A percentile compares a stretch with the other conserved stretches of the same genome.
Evolutionary conservation across 495 filamentous ascomycete genomes (phyloP).

Genomic region (Penicillium roqueforti): DNA sequence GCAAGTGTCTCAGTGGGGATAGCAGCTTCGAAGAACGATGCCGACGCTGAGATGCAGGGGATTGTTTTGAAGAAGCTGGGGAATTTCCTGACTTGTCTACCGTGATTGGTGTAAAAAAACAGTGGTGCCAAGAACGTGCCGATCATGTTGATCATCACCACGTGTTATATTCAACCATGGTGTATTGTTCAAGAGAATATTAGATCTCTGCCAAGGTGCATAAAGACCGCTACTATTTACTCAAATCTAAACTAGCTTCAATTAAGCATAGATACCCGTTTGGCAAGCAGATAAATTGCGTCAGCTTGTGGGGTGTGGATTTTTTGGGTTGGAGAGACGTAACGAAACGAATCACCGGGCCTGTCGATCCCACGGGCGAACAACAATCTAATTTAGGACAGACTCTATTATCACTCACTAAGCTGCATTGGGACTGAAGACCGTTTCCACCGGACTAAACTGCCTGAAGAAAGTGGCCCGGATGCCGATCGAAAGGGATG

Average conservation of each 20-base stretch:
- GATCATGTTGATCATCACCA: neutral
- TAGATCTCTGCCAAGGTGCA: neutral
- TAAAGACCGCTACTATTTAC: neutral
- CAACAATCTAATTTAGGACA: neutral
- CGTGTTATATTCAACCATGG: neutral
- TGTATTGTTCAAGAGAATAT: neutral
- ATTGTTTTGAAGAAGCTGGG: slow-evolving; percentile 53
- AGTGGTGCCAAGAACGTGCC: neutral
- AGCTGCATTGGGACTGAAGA: slow-evolving; percentile 15
- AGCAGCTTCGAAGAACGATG: slow-evolving; percentile 54
- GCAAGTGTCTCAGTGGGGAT: slow-evolving; percentile 61
- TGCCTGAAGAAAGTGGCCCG: neutral
- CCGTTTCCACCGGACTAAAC: slow-evolving; percentile 8
- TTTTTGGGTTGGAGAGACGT: neutral
- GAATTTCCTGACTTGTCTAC: slow-evolving; percentile 44
- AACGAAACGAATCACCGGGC: neutral
- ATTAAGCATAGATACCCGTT: neutral
- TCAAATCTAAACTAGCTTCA: neutral
- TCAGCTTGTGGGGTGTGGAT: neutral
- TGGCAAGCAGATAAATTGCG: neutral
- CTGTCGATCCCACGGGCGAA: slow-evolving; percentile 2
- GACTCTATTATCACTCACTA: slow-evolving; percentile 1
- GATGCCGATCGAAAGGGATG: neutral
- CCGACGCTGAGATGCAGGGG: slow-evolving; percentile 50
- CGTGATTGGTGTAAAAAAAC: slow-evolving; percentile 30